Evolutionary conservation across 805 yeast species (phyloP).

Genomic region (Trichomonascus vanleenenianus): DNA sequence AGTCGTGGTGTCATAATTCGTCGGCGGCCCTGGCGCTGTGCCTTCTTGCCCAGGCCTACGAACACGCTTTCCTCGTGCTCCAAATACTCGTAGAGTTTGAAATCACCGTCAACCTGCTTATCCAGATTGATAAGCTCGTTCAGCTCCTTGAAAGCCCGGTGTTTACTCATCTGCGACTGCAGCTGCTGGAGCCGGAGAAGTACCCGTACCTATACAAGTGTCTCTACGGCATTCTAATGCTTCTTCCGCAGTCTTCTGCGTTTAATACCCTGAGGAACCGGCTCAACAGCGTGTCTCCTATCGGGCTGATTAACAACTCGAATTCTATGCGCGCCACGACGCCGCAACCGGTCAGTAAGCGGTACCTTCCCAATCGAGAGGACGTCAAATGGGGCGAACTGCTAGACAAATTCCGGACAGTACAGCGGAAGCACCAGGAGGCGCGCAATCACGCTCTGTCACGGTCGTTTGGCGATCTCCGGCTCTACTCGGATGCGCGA

Average conservation of each 20-base stretch:
- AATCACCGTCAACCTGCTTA: conserved; percentile 64
- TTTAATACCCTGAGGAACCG: conserved; percentile 76
- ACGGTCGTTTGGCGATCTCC: conserved; percentile 1
- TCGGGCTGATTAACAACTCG: conserved; percentile 26
- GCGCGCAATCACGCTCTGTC: conserved; percentile 10
- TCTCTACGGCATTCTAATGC: conserved; percentile 85
- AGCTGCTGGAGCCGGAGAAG: conserved; percentile 78
- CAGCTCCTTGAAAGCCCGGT: conserved; percentile 91
- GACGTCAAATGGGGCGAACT: conserved; percentile 35
- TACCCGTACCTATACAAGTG: conserved; percentile 79
- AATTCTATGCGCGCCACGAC: neutral
- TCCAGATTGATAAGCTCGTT: conserved; percentile 83
- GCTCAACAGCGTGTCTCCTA: conserved; percentile 45
- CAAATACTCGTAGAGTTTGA: conserved; percentile 78
- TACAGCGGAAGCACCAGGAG: conserved; percentile 32
- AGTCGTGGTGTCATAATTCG: conserved; percentile 87
- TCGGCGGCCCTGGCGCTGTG: conserved; percentile 84
- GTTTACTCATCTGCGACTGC: conserved; percentile 77
- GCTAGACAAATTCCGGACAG: conserved; percentile 39
- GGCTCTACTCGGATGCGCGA: neutral
- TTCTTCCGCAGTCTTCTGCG: conserved; percentile 88
- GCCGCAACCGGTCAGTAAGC: conserved; percentile 5
- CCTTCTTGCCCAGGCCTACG: conserved; percentile 78
- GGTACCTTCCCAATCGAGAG: conserved; percentile 16
- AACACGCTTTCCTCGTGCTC: conserved; percentile 75